Base-by-base conservation (phyloP, 2,329 filamentous ascomycete species). In the Ophiostoma ulmi region DNA sequence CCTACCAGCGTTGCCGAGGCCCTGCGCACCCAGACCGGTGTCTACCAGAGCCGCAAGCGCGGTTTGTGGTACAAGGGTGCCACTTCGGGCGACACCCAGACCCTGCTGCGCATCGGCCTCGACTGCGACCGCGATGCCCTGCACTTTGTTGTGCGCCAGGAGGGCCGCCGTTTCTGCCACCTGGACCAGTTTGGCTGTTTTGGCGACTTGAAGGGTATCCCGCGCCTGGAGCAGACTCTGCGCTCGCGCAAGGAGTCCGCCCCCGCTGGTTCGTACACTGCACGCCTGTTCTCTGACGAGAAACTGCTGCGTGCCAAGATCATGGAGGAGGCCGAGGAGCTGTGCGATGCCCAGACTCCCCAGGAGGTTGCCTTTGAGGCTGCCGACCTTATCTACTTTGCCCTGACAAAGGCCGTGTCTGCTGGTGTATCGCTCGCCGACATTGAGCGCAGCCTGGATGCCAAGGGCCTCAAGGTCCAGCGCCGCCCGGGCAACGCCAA, bases 31-130 rank as follows among this genome's bases (percentile, higher is more conserved):
- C 83, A 85, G 75, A 84, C 83, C 0, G 94, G 95, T 41, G 94
- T 98, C 52, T 99, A 99, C 79, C 93, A 97, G 81, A 98, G 94
- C 82, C 87, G 95, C 69, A 98, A 97, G 83, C 88, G 95, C 64
- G 95, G 95, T 0, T 81, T 99, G 38, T 99, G 95, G 95, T 91
- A 97, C 80, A 99, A 99, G 83, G 95, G 95, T 6, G 92, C 94
- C 69, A 95, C 91, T 10, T 98, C 94, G 70, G 95, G 95, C 17
- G 94, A 98, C 78, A 92, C 92, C 14, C 95, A 99, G 80, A 90
- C 97, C 79, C 84, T 99, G 68, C 84, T 98, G 31, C 89, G 89
- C 71, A 86, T 99, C 74, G 90, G 91, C 0, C 84, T 96, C 70
- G 95, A 99, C 80, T 99, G 95, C 80, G 95, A 99, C 79, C 90